Evolutionary conservation across 2,329 filamentous ascomycete genomes (phyloP).

Genomic region (Exophiala bonariae): DNA sequence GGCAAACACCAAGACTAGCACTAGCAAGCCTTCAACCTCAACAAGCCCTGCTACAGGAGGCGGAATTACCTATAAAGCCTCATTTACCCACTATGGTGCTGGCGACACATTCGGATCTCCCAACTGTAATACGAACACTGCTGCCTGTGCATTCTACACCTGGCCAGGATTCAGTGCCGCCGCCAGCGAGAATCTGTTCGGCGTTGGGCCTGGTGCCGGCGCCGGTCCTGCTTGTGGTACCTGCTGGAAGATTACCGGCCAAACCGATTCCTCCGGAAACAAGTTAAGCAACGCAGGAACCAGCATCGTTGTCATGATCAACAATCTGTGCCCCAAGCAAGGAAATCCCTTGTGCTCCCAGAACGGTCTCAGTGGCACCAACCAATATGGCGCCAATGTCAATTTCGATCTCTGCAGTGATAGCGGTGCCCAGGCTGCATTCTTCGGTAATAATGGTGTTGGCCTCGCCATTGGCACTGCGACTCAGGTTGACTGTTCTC

Average conservation of each 20-base stretch:
- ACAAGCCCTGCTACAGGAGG: conserved; percentile 11
- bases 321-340: conserved; percentile 41
- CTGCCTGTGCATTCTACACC: conserved; percentile 37
- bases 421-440: conserved; percentile 35
- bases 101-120: conserved; percentile 34
- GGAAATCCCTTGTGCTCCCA: conserved; percentile 42
- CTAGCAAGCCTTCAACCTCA: conserved; percentile 6
- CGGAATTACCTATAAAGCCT: conserved; percentile 29
- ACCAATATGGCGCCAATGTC: conserved; percentile 41
- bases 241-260: conserved; percentile 39
- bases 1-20: conserved; percentile 3
- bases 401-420: conserved; percentile 45
- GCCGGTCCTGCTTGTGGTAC: conserved; percentile 41
- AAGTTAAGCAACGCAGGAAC: conserved; percentile 31
- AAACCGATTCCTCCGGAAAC: conserved; percentile 33
- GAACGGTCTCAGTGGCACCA: conserved; percentile 32
- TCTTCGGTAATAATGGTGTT: conserved; percentile 33
- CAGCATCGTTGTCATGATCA: conserved; percentile 40
- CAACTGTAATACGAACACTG: conserved; percentile 38
- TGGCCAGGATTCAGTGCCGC: conserved; percentile 39
- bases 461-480: conserved; percentile 26
- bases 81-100: conserved; percentile 37
- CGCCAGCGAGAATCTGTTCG: conserved; percentile 40
- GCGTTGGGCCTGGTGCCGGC: conserved; percentile 37
- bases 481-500: conserved; percentile 24